These are phyloP conservation scores for Artemisia tridentata DNA, from an alignment of 129 eudicot species.

Conservation along the genomic window DNA sequence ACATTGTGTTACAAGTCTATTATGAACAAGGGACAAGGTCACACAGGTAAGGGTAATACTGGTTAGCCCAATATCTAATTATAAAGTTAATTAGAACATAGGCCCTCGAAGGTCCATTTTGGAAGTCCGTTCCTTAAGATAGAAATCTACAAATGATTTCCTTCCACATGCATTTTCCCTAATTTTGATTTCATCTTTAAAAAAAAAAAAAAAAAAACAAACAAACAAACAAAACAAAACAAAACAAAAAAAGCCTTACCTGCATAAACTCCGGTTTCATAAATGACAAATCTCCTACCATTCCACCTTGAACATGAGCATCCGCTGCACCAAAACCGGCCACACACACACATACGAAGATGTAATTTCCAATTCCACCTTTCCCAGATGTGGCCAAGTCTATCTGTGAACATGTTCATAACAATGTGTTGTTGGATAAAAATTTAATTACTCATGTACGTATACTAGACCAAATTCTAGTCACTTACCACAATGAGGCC, in stretches of 20 bases:
- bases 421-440: neutral
- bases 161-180: neutral
- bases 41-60: too few species aligned
- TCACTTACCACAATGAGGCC: slow-evolving; percentile 57
- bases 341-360: slow-evolving; percentile 11
- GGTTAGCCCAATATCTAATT: too few species aligned
- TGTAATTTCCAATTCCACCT: slow-evolving; percentile 22
- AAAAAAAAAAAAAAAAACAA: too few species aligned
- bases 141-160: too few species aligned
- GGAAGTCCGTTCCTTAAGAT: too few species aligned
- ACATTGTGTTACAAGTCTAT: too few species aligned
- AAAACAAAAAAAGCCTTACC: neutral
- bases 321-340: slow-evolving; percentile 27
- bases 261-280: slow-evolving; percentile 22
- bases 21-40: too few species aligned
- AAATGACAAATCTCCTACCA: slow-evolving; percentile 26
- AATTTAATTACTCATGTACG: neutral
- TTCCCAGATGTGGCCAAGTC: slow-evolving; percentile 16
- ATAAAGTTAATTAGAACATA: too few species aligned
- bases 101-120: too few species aligned
- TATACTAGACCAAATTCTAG: neutral
- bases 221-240: too few species aligned
- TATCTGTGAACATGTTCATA: slow-evolving; percentile 4
- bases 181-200: neutral
- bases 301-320: slow-evolving; percentile 33